Conservation (phyloP, 768 basidiomycete species). For the Tylopilus vinaceipallidus region DNA sequence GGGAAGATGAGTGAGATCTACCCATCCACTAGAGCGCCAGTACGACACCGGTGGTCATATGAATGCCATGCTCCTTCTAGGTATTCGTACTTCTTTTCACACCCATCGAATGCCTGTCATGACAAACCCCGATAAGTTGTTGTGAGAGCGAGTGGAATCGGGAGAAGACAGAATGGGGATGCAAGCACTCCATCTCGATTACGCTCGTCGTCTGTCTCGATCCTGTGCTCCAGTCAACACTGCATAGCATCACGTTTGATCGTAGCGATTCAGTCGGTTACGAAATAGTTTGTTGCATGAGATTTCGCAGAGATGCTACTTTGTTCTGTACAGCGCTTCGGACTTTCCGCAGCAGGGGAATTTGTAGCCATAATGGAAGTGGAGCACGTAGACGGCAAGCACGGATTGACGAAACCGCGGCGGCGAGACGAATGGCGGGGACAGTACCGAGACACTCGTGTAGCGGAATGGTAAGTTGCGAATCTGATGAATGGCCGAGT, state of each 20-base stretch:
- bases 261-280: slow-evolving; percentile 5
- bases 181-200: background rate
- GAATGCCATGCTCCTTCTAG: background rate
- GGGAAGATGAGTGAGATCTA: background rate
- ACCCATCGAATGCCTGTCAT: background rate
- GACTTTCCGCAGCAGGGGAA: slow-evolving; percentile 1
- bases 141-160: background rate
- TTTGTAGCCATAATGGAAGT: background rate
- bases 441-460: background rate
- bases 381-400: too few species aligned
- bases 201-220: background rate
- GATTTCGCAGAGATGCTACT: background rate
- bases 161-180: background rate
- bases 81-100: background rate
- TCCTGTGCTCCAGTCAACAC: slow-evolving; percentile 4
- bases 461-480: background rate
- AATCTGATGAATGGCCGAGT: background rate
- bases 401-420: background rate
- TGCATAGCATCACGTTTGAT: slow-evolving; percentile 15
- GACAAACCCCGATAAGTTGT: background rate
- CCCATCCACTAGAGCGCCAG: too few species aligned
- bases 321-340: background rate
- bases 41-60: background rate
- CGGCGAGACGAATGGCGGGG: background rate
- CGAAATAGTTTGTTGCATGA: background rate